phyloP scores from a whole-genome alignment of 2,329 filamentous ascomycete species.

The Ophiocordyceps unilateralis region DNA sequence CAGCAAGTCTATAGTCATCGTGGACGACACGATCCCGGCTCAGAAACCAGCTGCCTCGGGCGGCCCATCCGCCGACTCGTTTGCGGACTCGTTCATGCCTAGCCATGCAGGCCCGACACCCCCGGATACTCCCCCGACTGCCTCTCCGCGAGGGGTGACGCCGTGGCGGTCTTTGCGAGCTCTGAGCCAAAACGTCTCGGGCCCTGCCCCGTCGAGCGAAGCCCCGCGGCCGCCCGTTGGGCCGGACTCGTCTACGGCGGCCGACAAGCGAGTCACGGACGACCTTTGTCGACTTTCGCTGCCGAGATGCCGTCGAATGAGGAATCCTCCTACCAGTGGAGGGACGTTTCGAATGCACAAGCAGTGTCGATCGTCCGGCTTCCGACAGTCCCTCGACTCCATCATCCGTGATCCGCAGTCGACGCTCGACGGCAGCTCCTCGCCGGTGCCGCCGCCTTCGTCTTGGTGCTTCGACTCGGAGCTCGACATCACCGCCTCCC shows the following conservation, averaged over 20 bases:
- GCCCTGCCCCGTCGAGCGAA: constrained; percentile 18
- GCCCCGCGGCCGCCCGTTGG: constrained; percentile 26
- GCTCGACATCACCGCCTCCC: constrained; percentile 33
- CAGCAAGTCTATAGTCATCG: constrained; percentile 83
- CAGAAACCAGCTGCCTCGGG: too few relatives aligned
- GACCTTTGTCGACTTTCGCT: constrained; percentile 15
- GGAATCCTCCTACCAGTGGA: constrained; percentile 11
- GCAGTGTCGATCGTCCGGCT: constrained; percentile 29
- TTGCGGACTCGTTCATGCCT: constrained; percentile 33
- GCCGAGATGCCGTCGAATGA: constrained; percentile 9
- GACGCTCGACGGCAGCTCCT: constrained; percentile 38
- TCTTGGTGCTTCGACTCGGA: constrained; percentile 37
- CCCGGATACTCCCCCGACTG: constrained; percentile 40
- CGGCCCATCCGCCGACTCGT: constrained; percentile 34
- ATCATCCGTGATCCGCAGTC: constrained; percentile 36
- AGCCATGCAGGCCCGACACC: constrained; percentile 38
- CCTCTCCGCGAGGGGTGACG: constrained; percentile 20
- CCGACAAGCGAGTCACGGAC: constrained; percentile 13
- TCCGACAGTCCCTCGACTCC: constrained; percentile 31
- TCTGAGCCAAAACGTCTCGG: constrained; percentile 27
- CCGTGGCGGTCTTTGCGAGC: constrained; percentile 39
- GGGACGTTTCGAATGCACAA: constrained; percentile 19
- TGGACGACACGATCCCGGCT: constrained; percentile 56
- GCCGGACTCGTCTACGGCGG: constrained; percentile 26
- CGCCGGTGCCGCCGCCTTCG: not conserved